These are phyloP conservation scores for Penicillium sp. DNA, from an alignment of 2,329 filamentous ascomycete genomes.

Conservation along the genomic window DNA sequence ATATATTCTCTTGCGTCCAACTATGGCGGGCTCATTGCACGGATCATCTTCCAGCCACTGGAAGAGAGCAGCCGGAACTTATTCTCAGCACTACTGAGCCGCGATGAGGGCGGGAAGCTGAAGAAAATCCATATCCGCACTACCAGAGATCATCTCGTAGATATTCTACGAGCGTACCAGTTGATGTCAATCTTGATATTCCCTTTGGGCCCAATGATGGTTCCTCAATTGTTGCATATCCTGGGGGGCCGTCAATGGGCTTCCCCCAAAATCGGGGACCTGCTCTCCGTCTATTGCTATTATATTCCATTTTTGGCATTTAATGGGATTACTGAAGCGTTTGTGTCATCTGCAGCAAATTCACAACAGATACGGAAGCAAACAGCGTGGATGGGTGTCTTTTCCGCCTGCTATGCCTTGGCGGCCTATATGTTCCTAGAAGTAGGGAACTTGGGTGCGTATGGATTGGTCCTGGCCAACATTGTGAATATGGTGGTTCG, in stretches of 20 bases:
- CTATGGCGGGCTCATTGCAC: slow-evolving; percentile 84
- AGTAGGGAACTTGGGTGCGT: slow-evolving; percentile 68
- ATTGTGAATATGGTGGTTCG: slow-evolving; percentile 84
- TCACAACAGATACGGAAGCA: slow-evolving; percentile 73
- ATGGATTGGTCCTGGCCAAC: slow-evolving; percentile 82
- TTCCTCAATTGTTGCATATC: slow-evolving; percentile 70
- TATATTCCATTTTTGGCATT: slow-evolving; percentile 90
- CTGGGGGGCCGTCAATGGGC: slow-evolving; percentile 78
- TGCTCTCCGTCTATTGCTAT: slow-evolving; percentile 80
- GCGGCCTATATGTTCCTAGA: slow-evolving; percentile 74
- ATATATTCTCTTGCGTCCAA: slow-evolving; percentile 92
- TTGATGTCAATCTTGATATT: slow-evolving; percentile 70
- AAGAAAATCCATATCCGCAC: slow-evolving; percentile 22
- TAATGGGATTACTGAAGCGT: slow-evolving; percentile 89
- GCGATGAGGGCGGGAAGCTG: slow-evolving; percentile 21
- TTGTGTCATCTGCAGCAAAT: slow-evolving; percentile 82
- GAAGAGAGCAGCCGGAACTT: slow-evolving; percentile 90
- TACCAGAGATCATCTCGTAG: slow-evolving; percentile 35
- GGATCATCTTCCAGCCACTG: slow-evolving; percentile 89
- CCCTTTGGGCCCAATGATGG: slow-evolving; percentile 71
- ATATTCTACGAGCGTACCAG: slow-evolving; percentile 69
- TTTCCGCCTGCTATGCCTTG: slow-evolving; percentile 72
- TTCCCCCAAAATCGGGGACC: slow-evolving; percentile 66
- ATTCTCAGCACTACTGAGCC: slow-evolving; percentile 75
- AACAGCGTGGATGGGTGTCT: slow-evolving; percentile 78